Evolutionary conservation across 257 asterid species (phyloP).

Genomic region (Solanum pinnatisectum): DNA sequence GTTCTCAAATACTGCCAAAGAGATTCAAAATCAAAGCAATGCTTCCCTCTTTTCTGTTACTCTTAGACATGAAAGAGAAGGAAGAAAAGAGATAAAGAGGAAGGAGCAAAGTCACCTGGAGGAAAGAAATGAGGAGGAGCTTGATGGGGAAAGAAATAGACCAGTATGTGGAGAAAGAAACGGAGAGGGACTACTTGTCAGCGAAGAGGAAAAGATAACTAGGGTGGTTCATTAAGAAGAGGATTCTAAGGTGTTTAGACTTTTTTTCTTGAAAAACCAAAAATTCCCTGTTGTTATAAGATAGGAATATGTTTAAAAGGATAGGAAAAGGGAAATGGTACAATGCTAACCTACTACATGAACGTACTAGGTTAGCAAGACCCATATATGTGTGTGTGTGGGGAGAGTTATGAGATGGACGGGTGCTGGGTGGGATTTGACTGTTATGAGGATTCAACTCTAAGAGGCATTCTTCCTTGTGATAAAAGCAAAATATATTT

Average conservation of each 20-base stretch:
- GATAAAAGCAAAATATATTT: background rate
- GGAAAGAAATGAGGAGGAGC: background rate
- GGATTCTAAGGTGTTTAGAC: background rate
- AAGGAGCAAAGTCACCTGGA: background rate
- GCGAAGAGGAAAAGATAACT: background rate
- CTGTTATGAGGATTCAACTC: background rate
- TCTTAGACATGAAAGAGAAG: background rate
- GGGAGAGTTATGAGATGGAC: background rate
- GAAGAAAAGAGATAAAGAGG: background rate
- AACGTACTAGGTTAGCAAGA: background rate
- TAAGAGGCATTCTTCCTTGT: background rate
- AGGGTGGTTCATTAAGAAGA: background rate
- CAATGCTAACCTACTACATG: background rate
- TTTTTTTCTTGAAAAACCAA: background rate
- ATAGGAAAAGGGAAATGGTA: background rate
- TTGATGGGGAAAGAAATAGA: background rate
- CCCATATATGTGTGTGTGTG: background rate
- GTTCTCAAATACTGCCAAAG: background rate
- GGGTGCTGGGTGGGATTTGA: background rate
- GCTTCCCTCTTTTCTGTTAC: background rate
- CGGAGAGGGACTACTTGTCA: background rate
- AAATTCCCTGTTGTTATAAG: background rate
- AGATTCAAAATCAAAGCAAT: background rate
- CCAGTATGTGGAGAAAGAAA: background rate
- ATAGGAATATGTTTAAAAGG: background rate